Conservation (phyloP, 108 stramenopile species). For the Discostella stelligeroides region DNA sequence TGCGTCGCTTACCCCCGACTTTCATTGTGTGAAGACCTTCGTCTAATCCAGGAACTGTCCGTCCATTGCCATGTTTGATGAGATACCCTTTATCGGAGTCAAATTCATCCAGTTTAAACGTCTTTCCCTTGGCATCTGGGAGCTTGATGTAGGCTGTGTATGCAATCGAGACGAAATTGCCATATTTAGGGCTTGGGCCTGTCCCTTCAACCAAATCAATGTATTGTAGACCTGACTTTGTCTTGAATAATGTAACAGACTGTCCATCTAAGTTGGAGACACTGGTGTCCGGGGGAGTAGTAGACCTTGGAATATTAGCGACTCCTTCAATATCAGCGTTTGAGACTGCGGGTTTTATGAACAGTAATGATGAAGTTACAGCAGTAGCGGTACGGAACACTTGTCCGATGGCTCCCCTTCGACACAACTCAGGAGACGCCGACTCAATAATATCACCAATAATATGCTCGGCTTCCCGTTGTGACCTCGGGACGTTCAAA, state of each 20-base stretch:
- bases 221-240: slow-evolving; percentile 83
- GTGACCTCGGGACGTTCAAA: neutral
- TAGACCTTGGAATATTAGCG: slow-evolving; percentile 34
- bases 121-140: slow-evolving; percentile 57
- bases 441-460: neutral
- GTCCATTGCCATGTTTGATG: slow-evolving; percentile 88
- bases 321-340: slow-evolving; percentile 57
- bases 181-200: slow-evolving; percentile 61
- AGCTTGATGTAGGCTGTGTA: slow-evolving; percentile 85
- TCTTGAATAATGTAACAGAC: slow-evolving; percentile 65
- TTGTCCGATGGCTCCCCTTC: slow-evolving; percentile 31
- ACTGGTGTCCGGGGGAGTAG: slow-evolving; percentile 24
- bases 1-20: slow-evolving; percentile 69
- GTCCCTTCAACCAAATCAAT: slow-evolving; percentile 63
- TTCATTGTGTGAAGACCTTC: slow-evolving; percentile 88
- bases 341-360: slow-evolving; percentile 19
- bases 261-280: slow-evolving; percentile 20
- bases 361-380: slow-evolving; percentile 4
- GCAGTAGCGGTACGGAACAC: slow-evolving; percentile 18
- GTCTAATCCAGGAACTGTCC: slow-evolving; percentile 77
- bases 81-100: slow-evolving; percentile 64
- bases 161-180: slow-evolving; percentile 71
- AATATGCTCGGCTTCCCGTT: neutral
- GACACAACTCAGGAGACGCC: neutral
- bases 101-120: slow-evolving; percentile 55